Conservation (phyloP, 2,329 filamentous ascomycete species). For the Penicillium sp. region DNA sequence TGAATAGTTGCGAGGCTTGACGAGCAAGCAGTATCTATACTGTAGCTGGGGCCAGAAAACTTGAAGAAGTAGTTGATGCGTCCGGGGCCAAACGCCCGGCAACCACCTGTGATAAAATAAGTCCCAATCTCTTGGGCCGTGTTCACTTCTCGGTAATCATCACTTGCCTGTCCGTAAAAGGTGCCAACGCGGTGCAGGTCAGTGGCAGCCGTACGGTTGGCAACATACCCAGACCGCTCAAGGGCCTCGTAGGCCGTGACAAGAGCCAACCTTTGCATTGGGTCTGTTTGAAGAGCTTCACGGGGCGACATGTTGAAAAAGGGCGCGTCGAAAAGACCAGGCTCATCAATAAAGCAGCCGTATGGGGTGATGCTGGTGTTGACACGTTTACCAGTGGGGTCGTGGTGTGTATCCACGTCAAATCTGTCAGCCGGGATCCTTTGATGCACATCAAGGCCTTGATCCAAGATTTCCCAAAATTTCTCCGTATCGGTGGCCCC, state of each 20-base stretch:
- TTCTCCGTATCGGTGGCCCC: too few relatives aligned
- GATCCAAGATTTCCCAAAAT: too few relatives aligned
- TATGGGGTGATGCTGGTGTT: neutral
- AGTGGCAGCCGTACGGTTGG: neutral
- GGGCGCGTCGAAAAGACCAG: slow-evolving; percentile 67
- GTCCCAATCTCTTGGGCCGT: neutral
- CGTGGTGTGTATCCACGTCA: neutral
- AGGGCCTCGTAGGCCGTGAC: slow-evolving; percentile 69
- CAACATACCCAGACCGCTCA: slow-evolving; percentile 20
- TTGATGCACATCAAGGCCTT: too few relatives aligned
- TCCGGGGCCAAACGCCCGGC: slow-evolving; percentile 7
- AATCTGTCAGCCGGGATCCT: slow-evolving; percentile 51
- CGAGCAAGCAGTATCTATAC: slow-evolving; percentile 72
- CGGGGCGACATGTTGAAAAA: slow-evolving; percentile 79
- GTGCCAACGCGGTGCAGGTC: slow-evolving; percentile 55
- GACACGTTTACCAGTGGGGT: neutral
- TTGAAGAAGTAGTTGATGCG: slow-evolving; percentile 46
- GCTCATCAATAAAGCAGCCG: slow-evolving; percentile 55
- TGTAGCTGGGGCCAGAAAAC: slow-evolving; percentile 68
- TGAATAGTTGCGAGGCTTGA: slow-evolving; percentile 58
- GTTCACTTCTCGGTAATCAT: slow-evolving; percentile 14
- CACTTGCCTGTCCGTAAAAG: slow-evolving; percentile 61
- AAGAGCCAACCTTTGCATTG: slow-evolving; percentile 49
- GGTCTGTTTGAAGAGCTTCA: slow-evolving; percentile 70
- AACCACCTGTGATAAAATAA: slow-evolving; percentile 1